phyloP scores from a whole-genome alignment of 805 yeast species.

The Wickerhamomyces alni region DNA sequence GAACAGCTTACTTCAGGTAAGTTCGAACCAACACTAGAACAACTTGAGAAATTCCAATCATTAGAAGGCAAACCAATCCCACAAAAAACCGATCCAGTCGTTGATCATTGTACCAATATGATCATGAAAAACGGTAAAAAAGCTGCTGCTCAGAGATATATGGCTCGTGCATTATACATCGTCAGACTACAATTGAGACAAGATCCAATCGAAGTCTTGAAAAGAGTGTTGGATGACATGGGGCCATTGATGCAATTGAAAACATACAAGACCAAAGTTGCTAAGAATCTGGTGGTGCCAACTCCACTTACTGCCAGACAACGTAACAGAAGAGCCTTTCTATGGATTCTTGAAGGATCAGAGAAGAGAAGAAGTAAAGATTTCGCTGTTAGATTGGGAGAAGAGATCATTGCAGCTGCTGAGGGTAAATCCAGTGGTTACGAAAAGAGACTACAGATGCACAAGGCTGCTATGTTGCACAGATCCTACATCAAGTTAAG shows the following conservation, averaged over 20 bases:
- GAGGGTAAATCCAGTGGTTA: conserved; percentile 78
- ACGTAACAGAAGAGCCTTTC: conserved; percentile 79
- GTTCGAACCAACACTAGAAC: conserved; percentile 60
- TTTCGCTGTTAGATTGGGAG: conserved; percentile 83
- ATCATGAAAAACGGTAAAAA: conserved; percentile 93
- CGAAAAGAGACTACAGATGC: conserved; percentile 79
- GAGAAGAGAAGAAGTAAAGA: conserved; percentile 73
- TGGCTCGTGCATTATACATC: conserved; percentile 75
- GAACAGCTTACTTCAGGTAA: conserved; percentile 19
- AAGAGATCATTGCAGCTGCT: conserved; percentile 74
- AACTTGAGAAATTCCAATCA: conserved; percentile 47
- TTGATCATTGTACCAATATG: conserved; percentile 74
- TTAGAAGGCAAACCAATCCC: conserved; percentile 55
- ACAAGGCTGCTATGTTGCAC: conserved; percentile 80
- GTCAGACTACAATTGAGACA: conserved; percentile 64
- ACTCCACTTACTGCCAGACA: conserved; percentile 77
- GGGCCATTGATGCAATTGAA: conserved; percentile 81
- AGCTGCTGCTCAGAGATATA: conserved; percentile 64
- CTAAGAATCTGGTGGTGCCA: conserved; percentile 77
- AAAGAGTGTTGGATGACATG: conserved; percentile 68
- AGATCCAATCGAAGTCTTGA: conserved; percentile 76
- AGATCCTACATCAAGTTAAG: conserved; percentile 66
- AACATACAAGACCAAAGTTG: conserved; percentile 77
- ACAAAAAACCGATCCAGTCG: conserved; percentile 54
- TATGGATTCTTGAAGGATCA: conserved; percentile 86